Conservation (phyloP, 495 filamentous ascomycete species). For the Astrothelium subdiscretum region DNA sequence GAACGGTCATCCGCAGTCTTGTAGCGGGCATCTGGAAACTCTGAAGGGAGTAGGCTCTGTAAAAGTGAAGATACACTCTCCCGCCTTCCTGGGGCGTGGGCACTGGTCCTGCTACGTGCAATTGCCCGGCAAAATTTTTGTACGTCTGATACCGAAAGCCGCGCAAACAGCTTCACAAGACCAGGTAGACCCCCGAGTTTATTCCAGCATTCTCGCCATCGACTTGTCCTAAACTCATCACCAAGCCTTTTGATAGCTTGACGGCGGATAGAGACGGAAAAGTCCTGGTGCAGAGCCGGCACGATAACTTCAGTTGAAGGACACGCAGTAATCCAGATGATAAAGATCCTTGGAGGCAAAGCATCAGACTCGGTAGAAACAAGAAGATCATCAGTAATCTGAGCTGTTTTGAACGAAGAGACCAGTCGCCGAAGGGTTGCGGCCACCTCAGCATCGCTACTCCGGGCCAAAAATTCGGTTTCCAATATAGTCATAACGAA, state of each 20-base stretch:
- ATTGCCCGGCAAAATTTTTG: not conserved
- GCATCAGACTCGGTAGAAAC: not conserved
- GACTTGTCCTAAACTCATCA: not conserved
- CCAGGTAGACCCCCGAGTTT: not conserved
- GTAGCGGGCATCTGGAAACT: not conserved
- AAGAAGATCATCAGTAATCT: not conserved
- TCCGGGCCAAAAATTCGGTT: no score
- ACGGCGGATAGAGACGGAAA: not conserved
- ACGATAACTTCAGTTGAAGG: not conserved
- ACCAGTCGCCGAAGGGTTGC: no score
- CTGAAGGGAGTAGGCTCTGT: not conserved
- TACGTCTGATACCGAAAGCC: not conserved
- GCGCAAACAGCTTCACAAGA: not conserved
- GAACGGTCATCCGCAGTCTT: not conserved
- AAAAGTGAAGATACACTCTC: not conserved
- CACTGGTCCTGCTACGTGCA: not conserved
- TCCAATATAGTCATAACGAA: no score
- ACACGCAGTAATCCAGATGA: not conserved
- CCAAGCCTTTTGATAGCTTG: not conserved
- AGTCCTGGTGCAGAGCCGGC: not conserved
- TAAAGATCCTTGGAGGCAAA: not conserved
- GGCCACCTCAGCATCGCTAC: no score
- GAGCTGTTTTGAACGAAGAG: not conserved
- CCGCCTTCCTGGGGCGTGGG: not conserved
- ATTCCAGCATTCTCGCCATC: not conserved